These are phyloP conservation scores for Stentor coeruleus DNA, from an alignment of 73 alveolate species.

Conservation along the genomic window DNA sequence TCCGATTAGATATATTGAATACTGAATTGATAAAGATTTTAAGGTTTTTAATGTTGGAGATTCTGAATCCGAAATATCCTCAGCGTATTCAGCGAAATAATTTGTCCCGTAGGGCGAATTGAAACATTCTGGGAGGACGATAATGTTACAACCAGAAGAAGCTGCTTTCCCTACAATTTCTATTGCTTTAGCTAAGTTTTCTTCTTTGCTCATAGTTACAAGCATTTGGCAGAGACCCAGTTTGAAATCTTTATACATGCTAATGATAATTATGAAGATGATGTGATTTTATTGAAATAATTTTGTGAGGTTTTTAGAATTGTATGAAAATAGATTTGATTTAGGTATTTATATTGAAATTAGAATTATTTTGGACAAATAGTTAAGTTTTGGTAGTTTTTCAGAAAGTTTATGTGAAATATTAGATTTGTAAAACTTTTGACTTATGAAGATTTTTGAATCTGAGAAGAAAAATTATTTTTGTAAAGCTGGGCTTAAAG, in stretches of 20 bases:
- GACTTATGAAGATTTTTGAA: too few relatives aligned
- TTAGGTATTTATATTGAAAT: too few relatives aligned
- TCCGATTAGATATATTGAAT: constrained; percentile 55
- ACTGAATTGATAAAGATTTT: constrained; percentile 61
- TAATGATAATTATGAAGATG: too few relatives aligned
- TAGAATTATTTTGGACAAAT: too few relatives aligned
- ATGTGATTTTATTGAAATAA: too few relatives aligned
- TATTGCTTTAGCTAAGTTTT: constrained; percentile 45
- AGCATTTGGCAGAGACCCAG: not conserved
- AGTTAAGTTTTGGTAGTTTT: too few relatives aligned
- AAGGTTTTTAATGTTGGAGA: constrained; percentile 72
- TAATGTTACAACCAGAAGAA: constrained; percentile 72
- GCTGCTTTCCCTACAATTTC: constrained; percentile 69
- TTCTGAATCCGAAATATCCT: constrained; percentile 61
- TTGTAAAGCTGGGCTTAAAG: too few relatives aligned
- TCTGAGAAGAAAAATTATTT: too few relatives aligned
- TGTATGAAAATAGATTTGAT: too few relatives aligned
- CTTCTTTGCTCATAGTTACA: constrained; percentile 31
- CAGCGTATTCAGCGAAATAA: constrained; percentile 65
- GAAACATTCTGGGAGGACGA: constrained; percentile 89
- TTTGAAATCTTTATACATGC: not conserved
- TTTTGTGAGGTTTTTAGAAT: too few relatives aligned
- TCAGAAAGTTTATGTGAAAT: too few relatives aligned
- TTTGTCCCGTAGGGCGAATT: constrained; percentile 71
- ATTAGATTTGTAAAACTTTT: too few relatives aligned